Percentiles rank a stretch among this genome's conserved stretches.
phyloP scores from a whole-genome alignment of 2,329 filamentous ascomycete species.

The Keithomyces neogunnii region DNA sequence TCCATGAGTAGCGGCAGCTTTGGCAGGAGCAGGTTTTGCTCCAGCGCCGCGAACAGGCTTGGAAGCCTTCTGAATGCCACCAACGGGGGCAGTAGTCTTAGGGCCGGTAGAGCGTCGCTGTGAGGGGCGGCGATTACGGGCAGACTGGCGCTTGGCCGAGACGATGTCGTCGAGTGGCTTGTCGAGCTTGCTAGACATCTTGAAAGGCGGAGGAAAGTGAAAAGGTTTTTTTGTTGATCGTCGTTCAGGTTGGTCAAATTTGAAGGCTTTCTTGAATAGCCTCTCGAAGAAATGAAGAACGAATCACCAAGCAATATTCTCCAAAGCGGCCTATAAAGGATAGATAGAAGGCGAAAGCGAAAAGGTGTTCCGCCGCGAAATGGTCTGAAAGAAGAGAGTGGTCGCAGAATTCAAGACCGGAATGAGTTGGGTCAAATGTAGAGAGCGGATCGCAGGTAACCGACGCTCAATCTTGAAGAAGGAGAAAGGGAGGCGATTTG shows the following conservation, averaged over 20 bases:
- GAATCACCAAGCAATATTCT: neutral
- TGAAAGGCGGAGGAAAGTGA: conserved; percentile 26
- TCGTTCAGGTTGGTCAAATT: neutral
- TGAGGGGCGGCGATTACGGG: conserved; percentile 39
- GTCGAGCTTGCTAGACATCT: conserved; percentile 91
- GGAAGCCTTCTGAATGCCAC: conserved; percentile 75
- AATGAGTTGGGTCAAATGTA: neutral
- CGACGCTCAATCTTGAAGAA: neutral
- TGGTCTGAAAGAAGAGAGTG: conserved; percentile 4
- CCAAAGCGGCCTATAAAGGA: neutral
- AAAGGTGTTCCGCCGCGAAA: neutral
- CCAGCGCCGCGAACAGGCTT: conserved; percentile 51
- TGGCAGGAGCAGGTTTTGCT: conserved; percentile 56
- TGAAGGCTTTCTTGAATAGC: neutral
- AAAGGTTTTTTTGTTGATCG: conserved; percentile 9
- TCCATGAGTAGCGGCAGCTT: conserved; percentile 50
- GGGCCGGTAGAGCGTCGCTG: conserved; percentile 43
- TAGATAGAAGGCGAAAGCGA: neutral
- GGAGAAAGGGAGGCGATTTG: neutral
- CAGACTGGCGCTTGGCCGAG: conserved; percentile 60
- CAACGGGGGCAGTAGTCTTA: conserved; percentile 60
- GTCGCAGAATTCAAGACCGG: neutral
- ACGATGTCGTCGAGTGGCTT: conserved; percentile 97
- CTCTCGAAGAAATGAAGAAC: neutral
- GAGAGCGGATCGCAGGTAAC: neutral